Evolutionary conservation across 345 rosid genomes (phyloP).

Genomic region (Populus alba): DNA sequence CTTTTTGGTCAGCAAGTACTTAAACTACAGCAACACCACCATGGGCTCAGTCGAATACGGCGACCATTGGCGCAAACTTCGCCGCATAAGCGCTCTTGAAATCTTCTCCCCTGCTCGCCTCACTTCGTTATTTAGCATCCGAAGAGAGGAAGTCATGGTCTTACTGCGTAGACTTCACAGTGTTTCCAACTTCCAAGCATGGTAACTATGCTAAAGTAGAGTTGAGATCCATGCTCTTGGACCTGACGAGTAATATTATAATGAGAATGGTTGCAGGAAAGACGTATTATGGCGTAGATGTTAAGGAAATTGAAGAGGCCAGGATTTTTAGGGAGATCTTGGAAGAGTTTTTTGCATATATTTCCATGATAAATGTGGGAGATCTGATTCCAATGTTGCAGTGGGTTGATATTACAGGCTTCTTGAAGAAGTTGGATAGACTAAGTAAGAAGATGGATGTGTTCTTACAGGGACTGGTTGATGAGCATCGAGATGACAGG

Average conservation of each 20-base stretch:
- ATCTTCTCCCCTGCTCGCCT: background rate
- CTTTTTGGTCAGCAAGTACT: background rate
- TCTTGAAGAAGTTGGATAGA: background rate
- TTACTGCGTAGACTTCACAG: background rate
- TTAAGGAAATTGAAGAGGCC: background rate
- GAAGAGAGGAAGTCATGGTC: background rate
- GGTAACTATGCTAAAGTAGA: background rate
- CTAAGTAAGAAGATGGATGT: background rate
- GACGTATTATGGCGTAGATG: background rate
- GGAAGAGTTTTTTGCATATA: background rate
- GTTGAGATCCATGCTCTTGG: background rate
- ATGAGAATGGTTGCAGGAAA: slow-evolving; percentile 1
- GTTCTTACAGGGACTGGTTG: background rate
- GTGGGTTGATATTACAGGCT: background rate
- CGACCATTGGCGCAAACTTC: background rate
- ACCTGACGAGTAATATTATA: background rate
- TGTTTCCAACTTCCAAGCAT: background rate
- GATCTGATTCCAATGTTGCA: background rate
- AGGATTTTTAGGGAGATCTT: background rate
- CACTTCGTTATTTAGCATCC: background rate
- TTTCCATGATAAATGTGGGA: background rate
- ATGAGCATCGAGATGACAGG: background rate
- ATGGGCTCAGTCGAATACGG: background rate
- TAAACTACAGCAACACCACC: background rate
- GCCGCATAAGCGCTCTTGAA: background rate